Evolutionary conservation across 2,329 filamentous ascomycete genomes (phyloP), one percentile per base, ranked within the genome.

Genomic region (Endoconidiophora polonica): DNA sequence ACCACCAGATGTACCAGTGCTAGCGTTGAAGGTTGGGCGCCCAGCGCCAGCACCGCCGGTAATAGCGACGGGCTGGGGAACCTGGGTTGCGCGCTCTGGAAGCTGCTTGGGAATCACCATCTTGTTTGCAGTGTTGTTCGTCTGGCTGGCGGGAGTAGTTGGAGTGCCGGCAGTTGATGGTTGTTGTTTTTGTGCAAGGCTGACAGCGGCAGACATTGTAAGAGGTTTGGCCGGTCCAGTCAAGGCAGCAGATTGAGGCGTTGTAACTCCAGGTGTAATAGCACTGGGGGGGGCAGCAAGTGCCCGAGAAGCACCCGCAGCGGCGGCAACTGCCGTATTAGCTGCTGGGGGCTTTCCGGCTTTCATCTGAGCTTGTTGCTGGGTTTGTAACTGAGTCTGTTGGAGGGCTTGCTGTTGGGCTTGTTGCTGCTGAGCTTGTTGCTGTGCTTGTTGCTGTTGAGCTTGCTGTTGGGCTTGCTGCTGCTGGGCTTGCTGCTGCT

Each of bases 31-130:
- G 0, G 90, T 94, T n/a, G 91, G 91, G 5, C 91, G 80, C 66
- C 76, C 61, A 67, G 76, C 56, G 65, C 77, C 68, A 18, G 73
- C 68, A 38, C 74, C 79, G n/a, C 73, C 73, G 16, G 68, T 70
- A 29, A 90, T 81, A 9, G 73, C 64, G 20, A 94, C 87, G 2
- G 87, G 81, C 54, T 79, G 74, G 3, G 86, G 85, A 41, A 81
- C 71, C 48, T 78, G 72, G 5, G 81, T 77, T 43, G 83, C 81
- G 44, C 74, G 73, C 50, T 78, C 75, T 3, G 73, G 75, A 2
- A 96, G 72, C 38, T 75, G 78, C 64, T 93, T 94, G 2, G 86
- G 81, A 46, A 94, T 94, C 0, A 81, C 80, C 69, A 91, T 83
- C 61, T 86, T 87, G 23, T 49, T 50, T 43, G 68, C 63, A 41